Base-by-base conservation (phyloP, 257 asterid species). In the Eustoma russellianum region DNA sequence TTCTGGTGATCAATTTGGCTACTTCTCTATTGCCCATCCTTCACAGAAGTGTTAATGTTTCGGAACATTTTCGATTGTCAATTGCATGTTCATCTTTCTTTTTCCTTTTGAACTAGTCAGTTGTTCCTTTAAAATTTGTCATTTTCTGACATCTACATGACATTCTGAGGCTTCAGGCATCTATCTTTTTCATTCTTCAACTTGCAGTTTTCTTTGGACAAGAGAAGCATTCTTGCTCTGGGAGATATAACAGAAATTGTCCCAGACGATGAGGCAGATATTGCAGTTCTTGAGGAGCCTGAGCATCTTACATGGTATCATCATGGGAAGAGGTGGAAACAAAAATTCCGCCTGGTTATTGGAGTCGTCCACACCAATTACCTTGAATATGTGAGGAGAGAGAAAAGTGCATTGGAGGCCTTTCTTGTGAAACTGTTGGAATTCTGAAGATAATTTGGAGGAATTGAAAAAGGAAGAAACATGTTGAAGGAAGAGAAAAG, bases 231-330 rank as follows among this genome's bases (percentile, higher is more conserved):
- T 68, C 78, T 92, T 70, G 99, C 91, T 49, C 59, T 83, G 57
- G 99, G 97, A 46, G 99, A 92, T 72, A 81, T 92, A 43, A 88
- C 99, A 49, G 84, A 77, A 68, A 76, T 79, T 28, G 88, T 92
- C 67, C 95, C 95, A 9, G 95, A 92, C 61, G 93, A 79, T 5
- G 97, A 88, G 60, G 93, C 95, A 58, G 95, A 92, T 77, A 76
- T 92, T 68, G 97, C 97, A 46, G 94, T 92, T 43, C 93, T 92
- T 16, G 99, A 92, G 82, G 99, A 92, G 75, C 97, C 99, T 1
- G 99, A 92, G 83, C 99, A 92, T 76, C 95, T 92, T 67, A 92
- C 97, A 33, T 92, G 99, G 97, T 92, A 88, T 72, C 99, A 92
- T 69, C 99, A 92, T 51, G 99, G 99, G 48, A 83, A 71, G 80